Conservation (phyloP, 768 basidiomycete genomes). For the Rhodotorula taiwanensis region DNA sequence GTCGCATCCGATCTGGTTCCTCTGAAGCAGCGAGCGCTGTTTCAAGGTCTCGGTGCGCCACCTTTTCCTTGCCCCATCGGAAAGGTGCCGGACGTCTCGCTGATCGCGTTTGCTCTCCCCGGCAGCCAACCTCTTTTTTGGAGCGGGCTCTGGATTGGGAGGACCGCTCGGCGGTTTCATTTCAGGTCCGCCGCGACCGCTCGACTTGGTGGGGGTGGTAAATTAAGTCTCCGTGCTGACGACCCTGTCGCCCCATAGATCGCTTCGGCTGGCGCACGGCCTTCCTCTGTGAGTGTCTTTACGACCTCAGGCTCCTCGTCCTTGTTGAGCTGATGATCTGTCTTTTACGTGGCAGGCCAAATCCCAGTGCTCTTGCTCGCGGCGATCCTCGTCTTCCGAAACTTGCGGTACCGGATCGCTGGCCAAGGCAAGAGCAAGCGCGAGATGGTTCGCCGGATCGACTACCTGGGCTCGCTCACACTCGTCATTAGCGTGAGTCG, state of each 20-base stretch:
- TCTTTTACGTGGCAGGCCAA: slow-evolving; percentile 46
- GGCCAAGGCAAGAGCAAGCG: slow-evolving; percentile 32
- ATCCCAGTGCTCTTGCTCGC: slow-evolving; percentile 70
- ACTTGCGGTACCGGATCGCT: slow-evolving; percentile 73
- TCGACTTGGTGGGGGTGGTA: too few species aligned
- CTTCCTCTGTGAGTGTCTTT: slow-evolving; percentile 59
- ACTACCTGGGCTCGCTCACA: slow-evolving; percentile 74
- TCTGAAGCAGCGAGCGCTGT: slow-evolving; percentile 75
- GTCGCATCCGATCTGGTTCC: slow-evolving; percentile 83
- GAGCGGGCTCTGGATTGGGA: slow-evolving; percentile 55
- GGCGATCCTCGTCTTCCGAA: slow-evolving; percentile 61
- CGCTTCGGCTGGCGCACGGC: slow-evolving; percentile 63
- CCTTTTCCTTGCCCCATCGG: too few species aligned
- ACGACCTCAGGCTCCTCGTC: too few species aligned
- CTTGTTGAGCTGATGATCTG: not conserved
- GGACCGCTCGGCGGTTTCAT: slow-evolving; percentile 46
- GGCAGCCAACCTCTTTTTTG: slow-evolving; percentile 54
- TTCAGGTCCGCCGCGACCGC: not conserved
- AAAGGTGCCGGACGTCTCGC: not conserved
- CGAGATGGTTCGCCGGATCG: slow-evolving; percentile 54
- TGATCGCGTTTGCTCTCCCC: not conserved
- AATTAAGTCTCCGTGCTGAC: too few species aligned
- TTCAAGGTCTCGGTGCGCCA: slow-evolving; percentile 64
- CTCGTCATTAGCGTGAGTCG: slow-evolving; percentile 52
- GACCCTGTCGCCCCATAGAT: too few species aligned